phyloP scores from a whole-genome alignment of 2,329 filamentous ascomycete species.

The Pseudogymnoascus sp. region DNA sequence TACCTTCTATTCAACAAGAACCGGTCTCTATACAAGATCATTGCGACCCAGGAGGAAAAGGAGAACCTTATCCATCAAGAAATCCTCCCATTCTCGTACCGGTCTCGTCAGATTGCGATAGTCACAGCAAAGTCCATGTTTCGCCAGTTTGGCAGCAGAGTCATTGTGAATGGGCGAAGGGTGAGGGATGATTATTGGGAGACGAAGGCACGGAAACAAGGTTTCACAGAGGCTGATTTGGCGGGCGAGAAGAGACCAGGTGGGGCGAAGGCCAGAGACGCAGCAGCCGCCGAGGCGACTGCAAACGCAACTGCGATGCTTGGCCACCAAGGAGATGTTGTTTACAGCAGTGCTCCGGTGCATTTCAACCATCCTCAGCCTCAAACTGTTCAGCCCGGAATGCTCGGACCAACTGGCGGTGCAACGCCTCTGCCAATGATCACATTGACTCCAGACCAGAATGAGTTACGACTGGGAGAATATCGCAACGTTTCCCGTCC shows the following conservation, averaged over 20 bases:
- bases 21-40: conserved; percentile 92
- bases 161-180: conserved; percentile 80
- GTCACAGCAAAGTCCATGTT: conserved; percentile 98
- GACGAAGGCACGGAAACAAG: conserved; percentile 91
- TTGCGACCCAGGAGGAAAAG: conserved; percentile 90
- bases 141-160: conserved; percentile 89
- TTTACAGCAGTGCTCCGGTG: conserved; percentile 68
- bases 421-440: conserved; percentile 75
- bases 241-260: conserved; percentile 95
- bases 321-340: conserved; percentile 69
- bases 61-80: conserved; percentile 93
- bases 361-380: conserved; percentile 57
- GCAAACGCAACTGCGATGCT: conserved; percentile 49
- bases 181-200: conserved; percentile 99
- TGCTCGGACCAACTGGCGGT: conserved; percentile 58
- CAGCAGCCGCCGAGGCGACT: conserved; percentile 57
- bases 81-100: conserved; percentile 92
- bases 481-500: conserved; percentile 78
- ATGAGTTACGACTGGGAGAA: conserved; percentile 68
- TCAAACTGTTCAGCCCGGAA: conserved; percentile 62
- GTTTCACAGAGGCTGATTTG: conserved; percentile 92
- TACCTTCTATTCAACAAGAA: conserved; percentile 99
- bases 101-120: conserved; percentile 96
- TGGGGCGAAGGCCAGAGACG: conserved; percentile 79
- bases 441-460: conserved; percentile 69